These are phyloP conservation scores for Heliamphora pulchella DNA, from an alignment of 179 eudicot species.

Conservation along the genomic window DNA sequence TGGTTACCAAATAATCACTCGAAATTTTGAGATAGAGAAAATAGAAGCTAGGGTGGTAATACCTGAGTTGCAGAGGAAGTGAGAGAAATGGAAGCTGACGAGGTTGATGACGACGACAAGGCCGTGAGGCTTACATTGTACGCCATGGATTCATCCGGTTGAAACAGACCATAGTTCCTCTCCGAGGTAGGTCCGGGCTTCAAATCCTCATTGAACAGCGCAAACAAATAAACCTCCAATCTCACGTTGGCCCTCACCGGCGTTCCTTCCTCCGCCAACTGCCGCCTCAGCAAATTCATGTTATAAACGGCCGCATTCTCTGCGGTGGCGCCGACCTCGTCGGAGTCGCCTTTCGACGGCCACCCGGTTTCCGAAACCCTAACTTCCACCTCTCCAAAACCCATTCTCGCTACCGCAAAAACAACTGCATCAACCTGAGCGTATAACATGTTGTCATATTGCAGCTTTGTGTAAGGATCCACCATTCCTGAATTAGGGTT, in stretches of 20 bases:
- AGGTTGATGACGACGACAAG: constrained; percentile 31
- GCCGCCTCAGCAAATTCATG: constrained; percentile 51
- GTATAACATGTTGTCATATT: constrained; percentile 77
- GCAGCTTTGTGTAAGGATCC: constrained; percentile 52
- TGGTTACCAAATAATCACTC: too few species aligned
- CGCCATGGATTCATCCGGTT: constrained; percentile 60
- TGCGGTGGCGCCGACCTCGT: constrained; percentile 48
- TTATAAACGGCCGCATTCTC: constrained; percentile 65
- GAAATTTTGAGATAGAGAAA: neutral
- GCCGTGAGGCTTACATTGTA: constrained; percentile 58
- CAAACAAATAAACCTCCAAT: constrained; percentile 64
- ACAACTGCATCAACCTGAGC: constrained; percentile 74
- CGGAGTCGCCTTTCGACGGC: constrained; percentile 63
- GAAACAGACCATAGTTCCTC: constrained; percentile 71
- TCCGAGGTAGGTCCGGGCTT: constrained; percentile 85
- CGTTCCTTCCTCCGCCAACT: constrained; percentile 50
- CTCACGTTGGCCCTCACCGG: constrained; percentile 56
- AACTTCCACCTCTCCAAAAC: constrained; percentile 52
- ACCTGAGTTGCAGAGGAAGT: constrained; percentile 51
- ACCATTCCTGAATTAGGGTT: constrained; percentile 60
- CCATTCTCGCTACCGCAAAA: constrained; percentile 46
- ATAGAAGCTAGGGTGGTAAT: constrained; percentile 5
- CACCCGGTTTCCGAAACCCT: constrained; percentile 82
- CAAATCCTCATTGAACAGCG: constrained; percentile 70
- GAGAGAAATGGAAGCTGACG: constrained; percentile 53